phyloP scores from a whole-genome alignment of 179 eudicot species.

The Patellifolia procumbens region DNA sequence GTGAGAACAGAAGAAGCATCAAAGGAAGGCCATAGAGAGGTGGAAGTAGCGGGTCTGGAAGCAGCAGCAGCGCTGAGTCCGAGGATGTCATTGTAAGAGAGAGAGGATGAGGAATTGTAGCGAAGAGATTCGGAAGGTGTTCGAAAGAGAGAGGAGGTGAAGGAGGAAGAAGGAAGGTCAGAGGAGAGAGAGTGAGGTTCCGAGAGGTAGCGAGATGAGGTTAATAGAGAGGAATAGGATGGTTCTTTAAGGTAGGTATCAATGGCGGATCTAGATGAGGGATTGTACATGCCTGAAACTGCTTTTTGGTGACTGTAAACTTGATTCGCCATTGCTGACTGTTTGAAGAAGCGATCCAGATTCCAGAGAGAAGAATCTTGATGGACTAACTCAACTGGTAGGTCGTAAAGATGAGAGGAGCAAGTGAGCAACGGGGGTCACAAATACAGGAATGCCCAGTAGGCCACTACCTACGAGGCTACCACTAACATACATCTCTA shows the following conservation, averaged over 20 bases:
- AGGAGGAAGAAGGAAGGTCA: too few species aligned
- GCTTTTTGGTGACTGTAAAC: slow-evolving; percentile 23
- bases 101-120: neutral
- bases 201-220: slow-evolving; percentile 29
- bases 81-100: neutral
- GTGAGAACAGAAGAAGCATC: slow-evolving; percentile 13
- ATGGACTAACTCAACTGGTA: too few species aligned
- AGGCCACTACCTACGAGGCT: too few species aligned
- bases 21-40: slow-evolving; percentile 21
- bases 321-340: slow-evolving; percentile 32
- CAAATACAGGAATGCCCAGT: too few species aligned
- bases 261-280: slow-evolving; percentile 22
- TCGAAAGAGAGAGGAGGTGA: slow-evolving; percentile 6
- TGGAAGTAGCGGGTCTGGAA: slow-evolving; percentile 6
- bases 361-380: too few species aligned
- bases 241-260: slow-evolving; percentile 9
- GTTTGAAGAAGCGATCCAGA: neutral
- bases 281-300: slow-evolving; percentile 4
- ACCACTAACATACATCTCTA: too few species aligned
- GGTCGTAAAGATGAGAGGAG: too few species aligned
- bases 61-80: neutral
- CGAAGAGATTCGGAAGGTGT: neutral
- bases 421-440: too few species aligned
- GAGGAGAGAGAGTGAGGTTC: too few species aligned
- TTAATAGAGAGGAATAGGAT: neutral